Evolutionary conservation across 306 rosid genomes (phyloP).

Genomic region (Acacia melanoxylon): DNA sequence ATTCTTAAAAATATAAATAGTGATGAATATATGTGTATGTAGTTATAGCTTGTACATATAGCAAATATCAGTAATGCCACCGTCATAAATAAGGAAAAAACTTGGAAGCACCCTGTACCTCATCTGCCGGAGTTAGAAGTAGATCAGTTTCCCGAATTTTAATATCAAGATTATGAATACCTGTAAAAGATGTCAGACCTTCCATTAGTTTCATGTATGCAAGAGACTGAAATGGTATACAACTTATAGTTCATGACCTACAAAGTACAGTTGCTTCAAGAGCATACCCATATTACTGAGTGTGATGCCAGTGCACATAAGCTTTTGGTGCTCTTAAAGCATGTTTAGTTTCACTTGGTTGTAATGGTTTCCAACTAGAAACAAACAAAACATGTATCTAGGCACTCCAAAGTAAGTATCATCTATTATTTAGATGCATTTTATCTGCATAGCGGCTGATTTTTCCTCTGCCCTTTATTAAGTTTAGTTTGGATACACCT

Average conservation of each 20-base stretch:
- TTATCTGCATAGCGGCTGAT: too few species aligned
- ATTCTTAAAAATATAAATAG: neutral
- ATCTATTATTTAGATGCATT: neutral
- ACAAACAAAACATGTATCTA: neutral
- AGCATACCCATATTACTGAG: neutral
- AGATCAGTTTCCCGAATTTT: constrained; percentile 74
- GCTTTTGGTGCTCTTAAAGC: neutral
- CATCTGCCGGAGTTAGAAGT: constrained; percentile 62
- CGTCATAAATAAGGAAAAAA: neutral
- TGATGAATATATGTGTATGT: neutral
- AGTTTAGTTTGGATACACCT: neutral
- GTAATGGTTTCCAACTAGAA: neutral
- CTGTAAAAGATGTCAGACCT: constrained; percentile 43
- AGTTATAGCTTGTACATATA: neutral
- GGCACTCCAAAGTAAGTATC: neutral
- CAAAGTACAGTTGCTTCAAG: neutral
- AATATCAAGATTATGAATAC: constrained; percentile 58
- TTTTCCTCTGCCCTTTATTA: neutral
- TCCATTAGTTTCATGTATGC: neutral
- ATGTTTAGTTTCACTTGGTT: neutral
- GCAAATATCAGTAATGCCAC: neutral
- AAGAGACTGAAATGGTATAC: constrained; percentile 7
- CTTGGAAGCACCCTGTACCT: constrained; percentile 47
- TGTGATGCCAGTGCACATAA: neutral
- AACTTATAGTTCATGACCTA: neutral